Evolutionary conservation across 148 eudicot genomes (phyloP).

Genomic region (Simmondsia chinensis): DNA sequence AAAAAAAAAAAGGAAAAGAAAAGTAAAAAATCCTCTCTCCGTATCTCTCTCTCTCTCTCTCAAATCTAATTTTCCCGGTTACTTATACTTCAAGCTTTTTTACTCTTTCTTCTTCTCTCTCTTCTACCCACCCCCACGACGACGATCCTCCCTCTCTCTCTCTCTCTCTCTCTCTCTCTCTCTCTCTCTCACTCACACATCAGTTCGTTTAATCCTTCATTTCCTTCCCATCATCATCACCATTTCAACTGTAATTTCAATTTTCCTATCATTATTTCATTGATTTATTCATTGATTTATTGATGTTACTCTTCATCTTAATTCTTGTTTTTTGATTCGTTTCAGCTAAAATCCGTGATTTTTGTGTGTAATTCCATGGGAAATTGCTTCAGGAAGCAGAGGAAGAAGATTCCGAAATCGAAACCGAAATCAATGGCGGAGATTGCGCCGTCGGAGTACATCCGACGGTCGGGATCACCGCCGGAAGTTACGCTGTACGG

Average conservation of each 20-base stretch:
- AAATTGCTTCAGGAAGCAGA: conserved; percentile 7
- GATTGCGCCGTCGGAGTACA: conserved; percentile 3
- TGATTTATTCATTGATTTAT: neutral
- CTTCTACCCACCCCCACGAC: too few species aligned
- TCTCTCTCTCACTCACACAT: neutral
- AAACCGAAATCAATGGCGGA: neutral
- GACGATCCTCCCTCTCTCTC: neutral
- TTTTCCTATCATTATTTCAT: too few species aligned
- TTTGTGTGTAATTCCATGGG: conserved; percentile 20
- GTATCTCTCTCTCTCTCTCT: neutral
- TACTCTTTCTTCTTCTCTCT: neutral
- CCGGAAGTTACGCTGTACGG: conserved; percentile 38
- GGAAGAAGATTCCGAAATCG: neutral
- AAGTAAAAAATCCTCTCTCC: too few species aligned
- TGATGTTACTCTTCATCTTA: too few species aligned
- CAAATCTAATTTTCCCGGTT: neutral
- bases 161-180: neutral
- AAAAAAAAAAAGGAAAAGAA: too few species aligned
- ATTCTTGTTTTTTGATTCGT: too few species aligned
- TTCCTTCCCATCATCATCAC: too few species aligned
- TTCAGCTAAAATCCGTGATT: too few species aligned
- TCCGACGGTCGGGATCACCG: neutral
- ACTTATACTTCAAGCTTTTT: conserved; percentile 6
- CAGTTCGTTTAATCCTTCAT: too few species aligned
- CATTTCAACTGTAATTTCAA: too few species aligned